Evolutionary conservation across 78 protist species (phyloP), one percentile per base, ranked within the genome.

Genomic region (Mantamonas sphyraenae): DNA sequence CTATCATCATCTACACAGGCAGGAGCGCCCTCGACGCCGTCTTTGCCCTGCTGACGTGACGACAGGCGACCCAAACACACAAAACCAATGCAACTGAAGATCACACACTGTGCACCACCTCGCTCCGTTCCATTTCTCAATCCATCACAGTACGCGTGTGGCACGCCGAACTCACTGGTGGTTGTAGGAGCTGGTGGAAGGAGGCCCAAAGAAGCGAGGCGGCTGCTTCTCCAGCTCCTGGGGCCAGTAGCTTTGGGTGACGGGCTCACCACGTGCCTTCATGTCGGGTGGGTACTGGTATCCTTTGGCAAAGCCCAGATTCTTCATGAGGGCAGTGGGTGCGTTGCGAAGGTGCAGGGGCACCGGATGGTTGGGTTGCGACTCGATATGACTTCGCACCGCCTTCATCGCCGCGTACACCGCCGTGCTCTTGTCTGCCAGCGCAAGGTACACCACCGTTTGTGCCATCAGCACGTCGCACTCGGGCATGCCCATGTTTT

Each of bases 311-410:
- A 71, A 79, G 2, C 88, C 88, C 40, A 73, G 37, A 0, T 51
- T 51, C 56, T 68, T 66, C 81, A 83, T 67, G 37, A 83, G 33
- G 33, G 31, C 43, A 1, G 86, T 70, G 37, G 88, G 87, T 3
- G 92, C 92, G 76, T 87, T 87, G n/a, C 86, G 45, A 10, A 87
- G 38, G 71, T 87, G 92, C 26, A 83, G 35, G 7, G 92, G 92
- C 8, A 87, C 89, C 12, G 86, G 91, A 30, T 77, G 76, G 28
- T 7, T 16, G 12, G 61, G 70, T 31, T 73, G 20, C 8, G 7
- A 30, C 9, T 3, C 26, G 1, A 81, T 26, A 45, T 12, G 35
- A 1, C 72, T 60, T 26, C 30, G 33, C 2, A 76, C 82, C 2
- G 64, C 62, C n/a, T 28, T 55, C 58, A 51, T 66, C 26, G 80